Base-by-base conservation (phyloP, 2,329 filamentous ascomycete species). In the Karstenula rhodostoma region DNA sequence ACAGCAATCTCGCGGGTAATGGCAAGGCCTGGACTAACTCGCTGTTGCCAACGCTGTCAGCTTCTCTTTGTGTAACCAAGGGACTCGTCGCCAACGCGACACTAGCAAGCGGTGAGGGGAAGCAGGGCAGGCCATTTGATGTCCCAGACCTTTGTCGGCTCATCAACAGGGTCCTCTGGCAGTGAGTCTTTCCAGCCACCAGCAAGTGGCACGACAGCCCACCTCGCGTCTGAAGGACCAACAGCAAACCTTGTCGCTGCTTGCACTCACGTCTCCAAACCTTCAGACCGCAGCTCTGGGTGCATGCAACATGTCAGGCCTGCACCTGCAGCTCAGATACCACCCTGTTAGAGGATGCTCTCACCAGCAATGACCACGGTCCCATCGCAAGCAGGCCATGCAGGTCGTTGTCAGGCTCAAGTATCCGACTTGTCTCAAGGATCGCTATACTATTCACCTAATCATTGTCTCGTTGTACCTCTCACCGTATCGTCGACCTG, bases 341-440 rank as follows among this genome's bases (percentile, higher is more conserved):
- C 25, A 22, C 3, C 51, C 51, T 44, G 44, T 44, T 23, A 54
- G 22, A 22, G 23, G 33, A 43, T 4, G 15, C 37, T 32, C 15
- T 3, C 15, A 19, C 17, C 10, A 25, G 43, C 37, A 43, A 43
- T 17, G 13, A 44, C n/a, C 10, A 22, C 37, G 23, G 15, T 32
- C 8, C 9, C 37, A 43, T 53, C 35, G 50, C 23, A 23, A 43
- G 15, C 19, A 27, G 55, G 46, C 48, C 27, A 27, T 52, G 37
- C 54, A 57, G 29, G 40, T 46, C 48, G 56, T 63, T 61, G 61
- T 66, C 62, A 67, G 62, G 60, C 37, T 58, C 60, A 46, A 48
- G 33, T 37, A 59, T 60, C 52, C 40, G 49, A 62, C 50, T 42
- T 46, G 47, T 44, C 43, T 56, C 29, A 17, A 27, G 15, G 17